Percentiles rank a stretch among this genome's conserved stretches.
phyloP scores from a whole-genome alignment of 306 rosid genomes.

The Chamaecrista fasciculata region DNA sequence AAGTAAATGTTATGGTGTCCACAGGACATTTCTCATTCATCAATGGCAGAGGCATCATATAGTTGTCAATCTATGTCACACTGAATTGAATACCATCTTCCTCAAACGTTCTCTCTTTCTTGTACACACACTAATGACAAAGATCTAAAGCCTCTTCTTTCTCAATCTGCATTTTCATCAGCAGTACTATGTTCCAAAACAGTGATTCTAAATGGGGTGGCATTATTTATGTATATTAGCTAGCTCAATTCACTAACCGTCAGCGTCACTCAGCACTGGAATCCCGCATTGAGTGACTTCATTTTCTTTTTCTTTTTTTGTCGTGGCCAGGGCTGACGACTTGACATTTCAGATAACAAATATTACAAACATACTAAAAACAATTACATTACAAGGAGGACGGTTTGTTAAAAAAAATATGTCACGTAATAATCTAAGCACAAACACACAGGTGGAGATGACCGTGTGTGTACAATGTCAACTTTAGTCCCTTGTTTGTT shows the following conservation, averaged over 20 bases:
- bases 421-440: conserved; percentile 27
- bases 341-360: conserved; percentile 26
- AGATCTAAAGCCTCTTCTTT: too few relatives aligned
- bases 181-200: not conserved
- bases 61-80: too few relatives aligned
- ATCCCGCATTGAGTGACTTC: conserved; percentile 26
- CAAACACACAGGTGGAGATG: conserved; percentile 10
- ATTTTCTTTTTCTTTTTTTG: too few relatives aligned
- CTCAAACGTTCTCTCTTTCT: not conserved
- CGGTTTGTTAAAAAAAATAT: conserved; percentile 17
- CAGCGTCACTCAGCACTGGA: conserved; percentile 13
- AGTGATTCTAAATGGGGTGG: not conserved
- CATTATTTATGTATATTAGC: conserved; percentile 31
- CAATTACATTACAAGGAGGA: not conserved
- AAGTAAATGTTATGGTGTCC: too few relatives aligned
- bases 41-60: too few relatives aligned
- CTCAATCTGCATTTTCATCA: too few relatives aligned
- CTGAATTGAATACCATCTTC: not conserved
- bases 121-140: not conserved
- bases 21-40: too few relatives aligned
- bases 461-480: conserved; percentile 29
- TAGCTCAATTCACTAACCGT: conserved; percentile 19
- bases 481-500: not conserved
- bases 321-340: conserved; percentile 23
- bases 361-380: conserved; percentile 19